Evolutionary conservation across 1,284 basidiomycete species (phyloP), one percentile per base, ranked within the genome.

Genomic region (Leucoagaricus sp.): DNA sequence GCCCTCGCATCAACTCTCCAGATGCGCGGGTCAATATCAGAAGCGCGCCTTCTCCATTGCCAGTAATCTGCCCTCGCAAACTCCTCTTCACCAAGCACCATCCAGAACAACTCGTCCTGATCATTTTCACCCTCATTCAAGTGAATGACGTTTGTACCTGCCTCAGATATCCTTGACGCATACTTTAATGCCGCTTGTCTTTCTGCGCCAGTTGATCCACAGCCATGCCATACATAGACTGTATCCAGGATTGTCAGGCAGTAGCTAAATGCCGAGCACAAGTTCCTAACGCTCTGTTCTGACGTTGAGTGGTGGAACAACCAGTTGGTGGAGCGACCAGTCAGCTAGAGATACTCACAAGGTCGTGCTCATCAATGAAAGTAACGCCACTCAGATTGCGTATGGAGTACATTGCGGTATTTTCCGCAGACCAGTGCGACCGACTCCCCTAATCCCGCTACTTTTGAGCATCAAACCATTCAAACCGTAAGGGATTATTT

Each of bases 221-320:
- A 75, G 1, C 90, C 90, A 65, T 91, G 77, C 91, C 91, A 93
- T 28, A 91, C 82, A 63, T 90, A 92, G 38, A 88, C 72, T 0
- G 83, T 83, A 47, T 84, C 83, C 54, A 92, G 73, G 25, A 91
- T 75, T 2, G 85, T 82, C 41, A 91, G 63, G 62, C 87, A 90
- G 65, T 87, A 91, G 64, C 87, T 90, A 69, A 85, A 92, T 19
- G 81, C 91, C 7, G 90, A 92, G 67, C 90, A 92, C 0, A 93
- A 72, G 64, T 88, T 90, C 58, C 74, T 79, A 60, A 86, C 74
- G 58, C 70, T 75, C 89, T 91, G 63, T 7, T 13, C 5, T 49
- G 34, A 50, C 10, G 2, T 2, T n/a, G n/a, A n/a, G 15, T 13
- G 62, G 38, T 59, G 42, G 26, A 21, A 13, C 45, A 23, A 25